Base-by-base conservation (phyloP, 495 filamentous ascomycete genomes). In the Hypoxylon perforatum region DNA sequence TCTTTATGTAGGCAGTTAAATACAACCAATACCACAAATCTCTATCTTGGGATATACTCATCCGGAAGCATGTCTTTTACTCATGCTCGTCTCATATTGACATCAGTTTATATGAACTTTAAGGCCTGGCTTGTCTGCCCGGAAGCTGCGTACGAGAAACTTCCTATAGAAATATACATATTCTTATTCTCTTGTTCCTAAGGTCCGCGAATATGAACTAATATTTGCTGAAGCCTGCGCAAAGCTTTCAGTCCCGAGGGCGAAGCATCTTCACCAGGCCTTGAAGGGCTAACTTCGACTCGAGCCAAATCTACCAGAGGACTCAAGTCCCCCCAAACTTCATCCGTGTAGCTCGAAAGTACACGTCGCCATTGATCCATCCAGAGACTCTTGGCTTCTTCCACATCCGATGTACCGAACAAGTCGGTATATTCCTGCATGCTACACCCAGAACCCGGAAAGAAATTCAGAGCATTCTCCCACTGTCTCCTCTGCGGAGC, bases 301-400 rank as follows among this genome's bases (percentile, higher is more conserved):
- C 78, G 78, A n/a, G 91, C 90, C 45, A 86, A 83, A 59, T 85
- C 78, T 28, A 91, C 78, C 38, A 89, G 78, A n/a, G 86, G 83
- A 18, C 80, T 67, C 41, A 92, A 73, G 63, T 88, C 88, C 61
- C 91, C 91, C 91, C 91, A 94, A 10, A 94, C 89, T 59, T 92
- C 89, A 74, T 93, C 89, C 30, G 87, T 83, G 69, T 93, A 93
- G 30, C 79, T 77, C 36, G 84, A 87, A 67, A 92, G 81, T 1
- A 91, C 85, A 36, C 77, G 75, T 10, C 86, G 76, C 90, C 90
- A 90, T 48, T 89, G 81, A 44, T 56, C 69, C 45, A 80, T 70
- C 84, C 82, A 85, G 5, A 78, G 57, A 42, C 78, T 70, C 49
- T 75, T 79, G 23, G 77, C 78, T 58, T 85, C 84, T 5, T 75